Base-by-base conservation (phyloP, 116 monocot genomes). In the Phalaenopsis hybrid region DNA sequence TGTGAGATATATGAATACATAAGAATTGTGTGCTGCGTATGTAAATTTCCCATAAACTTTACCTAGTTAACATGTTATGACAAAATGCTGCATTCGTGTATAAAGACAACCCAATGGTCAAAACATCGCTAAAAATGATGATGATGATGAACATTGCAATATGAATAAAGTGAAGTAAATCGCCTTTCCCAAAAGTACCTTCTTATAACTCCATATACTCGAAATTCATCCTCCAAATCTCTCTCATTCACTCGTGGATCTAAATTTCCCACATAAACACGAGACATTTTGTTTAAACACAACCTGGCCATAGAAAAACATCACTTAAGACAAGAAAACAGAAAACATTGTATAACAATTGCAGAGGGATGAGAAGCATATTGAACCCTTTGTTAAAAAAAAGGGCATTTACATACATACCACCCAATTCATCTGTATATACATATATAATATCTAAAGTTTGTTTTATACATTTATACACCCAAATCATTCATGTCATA, bases 201-300 rank as follows among this genome's bases (percentile, higher is more conserved):
- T 82, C 77, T 63, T 77, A 82, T 76, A 67, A 82, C 82, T 77
- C 82, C 82, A 51, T 77, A 82, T 9, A 67, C 67, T 50, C 77
- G 65, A 67, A 82, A 82, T 25, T 82, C 82, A 67, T 82, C 82
- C 61, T 82, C 82, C 10, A 82, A 37, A 63, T 82, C 82, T 37
- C 82, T 76, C 34, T 82, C 82, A 43, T 76, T 77, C 46, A 82
- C 77, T 37, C 82, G 63, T 49, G 82, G 63, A 65, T 82, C 82
- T 76, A 82, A 67, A 45, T 82, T 82, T 16, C 82, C 82, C 15
- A 82, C 77, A 76, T 77, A 82, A 82, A 82, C 77, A 77, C 82
- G 82, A 68, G 82, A 59, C 82, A 82, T 82, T 49, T 34, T 59
- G 41, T 61, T 25, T 57, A 52, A 78, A 57, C 57, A 25, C 28